Evolutionary conservation across 106 monocot genomes (phyloP).

Genomic region (Apostasia shenzhenica): DNA sequence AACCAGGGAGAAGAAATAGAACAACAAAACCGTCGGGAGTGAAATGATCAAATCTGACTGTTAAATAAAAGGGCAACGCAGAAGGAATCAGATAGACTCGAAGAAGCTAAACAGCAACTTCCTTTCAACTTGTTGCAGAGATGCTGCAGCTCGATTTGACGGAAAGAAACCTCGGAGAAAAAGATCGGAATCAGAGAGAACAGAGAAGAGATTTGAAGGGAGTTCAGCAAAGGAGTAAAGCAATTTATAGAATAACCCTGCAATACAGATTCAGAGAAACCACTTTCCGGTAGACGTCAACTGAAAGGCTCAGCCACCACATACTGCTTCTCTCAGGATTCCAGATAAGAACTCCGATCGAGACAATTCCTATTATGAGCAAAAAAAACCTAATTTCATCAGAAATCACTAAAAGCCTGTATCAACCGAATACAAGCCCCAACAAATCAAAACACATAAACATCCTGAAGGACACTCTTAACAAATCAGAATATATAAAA

Average conservation of each 20-base stretch:
- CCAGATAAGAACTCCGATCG: neutral
- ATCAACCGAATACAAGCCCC: neutral
- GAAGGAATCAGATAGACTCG: neutral
- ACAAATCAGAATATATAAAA: too few species aligned
- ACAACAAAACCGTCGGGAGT: neutral
- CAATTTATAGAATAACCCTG: slow-evolving; percentile 74
- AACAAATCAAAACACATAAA: neutral
- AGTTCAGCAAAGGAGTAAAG: neutral
- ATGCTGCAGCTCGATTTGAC: neutral
- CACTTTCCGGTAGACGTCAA: slow-evolving; percentile 51
- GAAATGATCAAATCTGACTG: neutral
- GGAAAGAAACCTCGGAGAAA: slow-evolving; percentile 3
- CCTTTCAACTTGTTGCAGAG: neutral
- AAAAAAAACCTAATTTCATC: neutral
- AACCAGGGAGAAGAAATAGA: neutral
- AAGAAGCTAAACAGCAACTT: neutral
- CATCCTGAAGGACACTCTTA: too few species aligned
- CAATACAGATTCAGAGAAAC: slow-evolving; percentile 74
- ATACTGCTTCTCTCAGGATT: slow-evolving; percentile 20
- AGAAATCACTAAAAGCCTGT: neutral
- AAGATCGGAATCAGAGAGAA: neutral
- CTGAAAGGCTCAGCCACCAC: slow-evolving; percentile 58
- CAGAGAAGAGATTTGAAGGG: neutral
- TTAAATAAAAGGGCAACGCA: neutral
- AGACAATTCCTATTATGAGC: too few species aligned